Percentiles rank a stretch among this genome's conserved stretches.
phyloP scores from a whole-genome alignment of 345 rosid species.

The Sonneratia alba region DNA sequence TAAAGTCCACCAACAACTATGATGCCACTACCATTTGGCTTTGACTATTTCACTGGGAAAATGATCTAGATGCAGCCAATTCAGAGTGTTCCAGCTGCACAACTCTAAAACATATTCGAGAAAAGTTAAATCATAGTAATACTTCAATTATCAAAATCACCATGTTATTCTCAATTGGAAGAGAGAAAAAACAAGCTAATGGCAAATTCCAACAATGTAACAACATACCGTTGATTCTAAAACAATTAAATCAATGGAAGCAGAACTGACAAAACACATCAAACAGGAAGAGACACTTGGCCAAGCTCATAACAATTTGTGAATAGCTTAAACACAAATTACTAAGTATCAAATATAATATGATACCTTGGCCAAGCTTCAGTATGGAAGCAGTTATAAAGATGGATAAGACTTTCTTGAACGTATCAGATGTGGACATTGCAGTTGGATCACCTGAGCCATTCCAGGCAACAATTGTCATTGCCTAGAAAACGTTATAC shows the following conservation, averaged over 20 bases:
- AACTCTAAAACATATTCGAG: neutral
- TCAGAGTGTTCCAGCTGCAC: neutral
- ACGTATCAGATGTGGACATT: constrained; percentile 43
- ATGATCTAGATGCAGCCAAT: neutral
- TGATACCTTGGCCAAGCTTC: constrained; percentile 93
- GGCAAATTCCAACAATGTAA: neutral
- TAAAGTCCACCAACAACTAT: neutral
- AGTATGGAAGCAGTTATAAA: constrained; percentile 95
- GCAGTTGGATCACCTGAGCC: constrained; percentile 49
- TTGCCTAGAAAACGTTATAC: constrained; percentile 39
- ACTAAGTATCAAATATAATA: neutral
- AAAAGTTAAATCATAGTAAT: too few species aligned
- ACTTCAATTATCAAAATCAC: neutral
- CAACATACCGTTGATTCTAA: neutral
- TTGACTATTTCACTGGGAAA: neutral
- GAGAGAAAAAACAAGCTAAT: neutral
- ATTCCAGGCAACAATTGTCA: constrained; percentile 97
- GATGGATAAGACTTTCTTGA: constrained; percentile 80
- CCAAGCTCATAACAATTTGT: neutral
- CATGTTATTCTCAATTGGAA: neutral
- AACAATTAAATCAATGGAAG: neutral
- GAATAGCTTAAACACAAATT: neutral
- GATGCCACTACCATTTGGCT: neutral
- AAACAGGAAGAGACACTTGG: neutral
- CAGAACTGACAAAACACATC: neutral